Base-by-base conservation (phyloP, 1,139 yeast species). In the Pichia sp. region DNA sequence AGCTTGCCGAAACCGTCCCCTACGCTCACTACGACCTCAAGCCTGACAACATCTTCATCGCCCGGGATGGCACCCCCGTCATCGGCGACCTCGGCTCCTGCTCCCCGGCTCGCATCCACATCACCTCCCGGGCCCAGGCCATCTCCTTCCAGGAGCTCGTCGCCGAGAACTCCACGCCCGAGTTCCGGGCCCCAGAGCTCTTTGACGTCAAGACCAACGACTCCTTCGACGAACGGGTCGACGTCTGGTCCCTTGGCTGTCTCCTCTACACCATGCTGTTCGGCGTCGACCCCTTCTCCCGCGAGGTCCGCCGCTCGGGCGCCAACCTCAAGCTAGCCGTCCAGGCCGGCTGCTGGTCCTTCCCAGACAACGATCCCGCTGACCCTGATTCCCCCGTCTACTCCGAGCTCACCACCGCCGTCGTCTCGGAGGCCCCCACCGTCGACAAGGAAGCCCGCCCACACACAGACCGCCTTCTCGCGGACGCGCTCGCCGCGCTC, bases 171-270 rank as follows among this genome's bases (percentile, higher is more conserved):
- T 89, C 96, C 65, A 87, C 96, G 1, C 73, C 89, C 57, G 93
- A 95, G 0, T 92, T 87, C 68, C 73, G 96, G 43, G 96, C 97
- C 0, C 98, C 98, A 0, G 98, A 92, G 66, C 74, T 92, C 48
- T 74, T 91, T 57, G 95, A 89, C 63, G 87, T 90, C 51, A 82
- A 81, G 51, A 80, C 89, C 0, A 84, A 85, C 50, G 69, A 80
- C 14, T 70, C 71, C 4, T 76, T 92, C 48, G 83, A 85, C 57
- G 96, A 87, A 65, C 78, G 80, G 54, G 84, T 87, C 5, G 98
- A 92, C 66, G 81, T 92, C 20, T 92, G 98, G 98, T 86, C 95
- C 6, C 70, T 91, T 38, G 98, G 98, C 0, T 90, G 97, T 66
- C 75, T 90, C 1, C 67, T 90, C 29, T 92, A 87, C 70, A 81